These are phyloP conservation scores for Trichosporon sp. DNA, from an alignment of 1,284 basidiomycete genomes.

Conservation along the genomic window DNA sequence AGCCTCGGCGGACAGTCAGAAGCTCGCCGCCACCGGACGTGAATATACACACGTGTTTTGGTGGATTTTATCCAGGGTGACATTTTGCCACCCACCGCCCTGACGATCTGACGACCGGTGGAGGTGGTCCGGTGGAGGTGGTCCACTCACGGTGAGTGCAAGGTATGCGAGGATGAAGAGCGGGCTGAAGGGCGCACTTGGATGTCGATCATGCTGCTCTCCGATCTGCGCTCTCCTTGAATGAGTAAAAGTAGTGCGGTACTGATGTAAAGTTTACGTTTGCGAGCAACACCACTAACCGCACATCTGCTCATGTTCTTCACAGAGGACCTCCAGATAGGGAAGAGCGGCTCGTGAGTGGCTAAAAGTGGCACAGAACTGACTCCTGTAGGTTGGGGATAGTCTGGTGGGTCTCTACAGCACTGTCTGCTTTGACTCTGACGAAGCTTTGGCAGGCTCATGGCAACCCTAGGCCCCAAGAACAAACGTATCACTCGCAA, in stretches of 20 bases:
- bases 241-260: neutral
- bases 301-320: constrained; percentile 34
- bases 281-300: neutral
- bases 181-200: neutral
- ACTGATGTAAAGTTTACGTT: neutral
- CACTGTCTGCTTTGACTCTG: neutral
- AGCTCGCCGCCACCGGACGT: neutral
- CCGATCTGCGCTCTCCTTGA: neutral
- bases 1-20: neutral
- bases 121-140: neutral
- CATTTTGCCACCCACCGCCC: neutral
- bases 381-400: constrained; percentile 31
- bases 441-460: constrained; percentile 58
- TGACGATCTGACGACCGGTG: neutral
- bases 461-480: constrained; percentile 76
- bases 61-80: constrained; percentile 1
- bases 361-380: neutral
- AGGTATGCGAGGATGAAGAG: neutral
- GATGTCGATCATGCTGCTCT: neutral
- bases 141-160: neutral
- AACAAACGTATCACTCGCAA: constrained; percentile 73
- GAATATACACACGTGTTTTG: neutral
- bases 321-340: constrained; percentile 36
- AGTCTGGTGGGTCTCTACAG: constrained; percentile 30
- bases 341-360: constrained; percentile 39